Percentiles rank a stretch among this genome's conserved stretches.
Evolutionary conservation across 352 stramenopile species (phyloP).

Genomic region (Phytopythium ostracodes): DNA sequence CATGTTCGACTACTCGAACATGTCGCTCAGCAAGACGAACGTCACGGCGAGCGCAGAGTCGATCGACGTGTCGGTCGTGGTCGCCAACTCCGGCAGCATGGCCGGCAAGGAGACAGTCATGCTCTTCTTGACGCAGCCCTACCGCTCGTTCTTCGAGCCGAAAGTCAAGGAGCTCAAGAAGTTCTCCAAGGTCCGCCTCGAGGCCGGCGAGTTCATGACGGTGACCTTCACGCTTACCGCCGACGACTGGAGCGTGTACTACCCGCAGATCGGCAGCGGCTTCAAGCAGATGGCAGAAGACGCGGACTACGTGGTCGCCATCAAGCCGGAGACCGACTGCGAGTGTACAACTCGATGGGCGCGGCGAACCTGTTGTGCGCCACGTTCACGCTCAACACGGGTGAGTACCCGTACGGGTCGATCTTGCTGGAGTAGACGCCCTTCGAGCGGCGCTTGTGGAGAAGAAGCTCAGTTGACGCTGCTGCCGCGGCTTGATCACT

Average conservation of each 20-base stretch:
- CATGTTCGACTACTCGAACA: constrained; percentile 39
- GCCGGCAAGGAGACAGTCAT: constrained; percentile 68
- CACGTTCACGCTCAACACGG: constrained; percentile 31
- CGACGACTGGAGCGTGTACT: constrained; percentile 53
- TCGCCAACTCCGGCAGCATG: constrained; percentile 53
- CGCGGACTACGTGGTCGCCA: constrained; percentile 55
- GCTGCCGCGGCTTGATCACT: neutral
- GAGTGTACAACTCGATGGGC: constrained; percentile 39
- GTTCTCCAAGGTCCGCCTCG: constrained; percentile 66
- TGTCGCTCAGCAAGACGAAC: constrained; percentile 21
- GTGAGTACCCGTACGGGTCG: constrained; percentile 20
- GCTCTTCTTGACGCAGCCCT: constrained; percentile 65
- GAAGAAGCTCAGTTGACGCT: neutral
- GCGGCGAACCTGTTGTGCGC: constrained; percentile 34
- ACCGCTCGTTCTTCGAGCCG: constrained; percentile 47
- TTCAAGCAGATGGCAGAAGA: constrained; percentile 55
- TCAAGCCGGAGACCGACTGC: constrained; percentile 69
- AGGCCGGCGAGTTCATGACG: constrained; percentile 20
- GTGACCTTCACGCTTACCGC: constrained; percentile 35
- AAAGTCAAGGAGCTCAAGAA: constrained; percentile 78
- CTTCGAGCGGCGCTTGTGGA: no score
- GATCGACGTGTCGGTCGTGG: constrained; percentile 41
- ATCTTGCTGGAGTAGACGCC: neutral
- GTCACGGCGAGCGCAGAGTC: constrained; percentile 18
- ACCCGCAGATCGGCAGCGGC: constrained; percentile 43